Conservation (phyloP, 805 yeast species). For the Candida quercuum region DNA sequence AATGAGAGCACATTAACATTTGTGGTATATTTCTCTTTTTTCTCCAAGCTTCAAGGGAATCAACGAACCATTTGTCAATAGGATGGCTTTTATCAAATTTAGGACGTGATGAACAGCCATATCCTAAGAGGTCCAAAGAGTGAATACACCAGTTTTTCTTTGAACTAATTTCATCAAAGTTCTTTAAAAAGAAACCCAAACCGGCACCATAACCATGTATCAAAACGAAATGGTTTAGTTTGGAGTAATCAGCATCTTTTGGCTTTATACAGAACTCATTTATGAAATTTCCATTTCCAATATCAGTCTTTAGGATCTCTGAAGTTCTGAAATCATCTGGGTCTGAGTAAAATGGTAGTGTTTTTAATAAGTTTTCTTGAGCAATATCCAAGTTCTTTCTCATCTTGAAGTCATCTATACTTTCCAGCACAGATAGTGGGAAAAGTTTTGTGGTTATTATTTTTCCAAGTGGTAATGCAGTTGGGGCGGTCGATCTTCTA, state of each 20-base stretch:
- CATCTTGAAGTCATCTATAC: constrained; percentile 44
- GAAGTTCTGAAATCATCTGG: constrained; percentile 18
- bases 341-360: background rate
- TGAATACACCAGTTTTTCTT: constrained; percentile 63
- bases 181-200: constrained; percentile 75
- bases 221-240: constrained; percentile 52
- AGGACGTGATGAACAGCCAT: constrained; percentile 85
- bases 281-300: constrained; percentile 47
- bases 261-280: constrained; percentile 72
- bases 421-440: constrained; percentile 50
- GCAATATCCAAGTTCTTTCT: constrained; percentile 34
- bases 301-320: constrained; percentile 30
- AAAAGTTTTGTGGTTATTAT: constrained; percentile 43
- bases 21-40: constrained; percentile 37
- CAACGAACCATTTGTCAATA: constrained; percentile 36
- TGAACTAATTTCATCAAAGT: constrained; percentile 49
- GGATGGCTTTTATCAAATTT: constrained; percentile 36
- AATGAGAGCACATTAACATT: constrained; percentile 73
- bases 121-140: constrained; percentile 85
- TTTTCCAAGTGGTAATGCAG: constrained; percentile 56
- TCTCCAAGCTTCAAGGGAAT: constrained; percentile 64
- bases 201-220: constrained; percentile 97
- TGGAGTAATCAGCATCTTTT: constrained; percentile 29
- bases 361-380: constrained; percentile 27
- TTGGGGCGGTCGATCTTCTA: constrained; percentile 56